A percentile compares a stretch with the other conserved stretches of the same genome.
These are phyloP conservation scores for Suhomyces bribrorum DNA, from an alignment of 1,139 yeast species.

Conservation along the genomic window DNA sequence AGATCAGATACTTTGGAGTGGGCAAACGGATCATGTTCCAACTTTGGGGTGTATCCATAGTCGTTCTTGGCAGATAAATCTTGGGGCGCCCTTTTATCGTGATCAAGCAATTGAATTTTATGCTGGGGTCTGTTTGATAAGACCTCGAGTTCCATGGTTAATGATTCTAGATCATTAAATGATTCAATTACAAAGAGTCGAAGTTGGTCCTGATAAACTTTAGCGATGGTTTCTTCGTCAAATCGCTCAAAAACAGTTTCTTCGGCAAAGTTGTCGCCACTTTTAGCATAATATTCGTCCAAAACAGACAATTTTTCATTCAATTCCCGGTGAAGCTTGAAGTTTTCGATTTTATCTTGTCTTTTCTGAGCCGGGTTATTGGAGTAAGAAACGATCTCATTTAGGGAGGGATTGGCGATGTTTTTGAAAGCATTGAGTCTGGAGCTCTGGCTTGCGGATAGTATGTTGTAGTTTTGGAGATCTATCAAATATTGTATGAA, in stretches of 20 bases:
- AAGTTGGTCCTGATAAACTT: slow-evolving; percentile 56
- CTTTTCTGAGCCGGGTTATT: slow-evolving; percentile 57
- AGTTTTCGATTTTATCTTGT: slow-evolving; percentile 71
- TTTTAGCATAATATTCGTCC: slow-evolving; percentile 27
- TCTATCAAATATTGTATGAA: slow-evolving; percentile 46
- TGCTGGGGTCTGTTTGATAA: slow-evolving; percentile 39
- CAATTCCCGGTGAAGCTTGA: slow-evolving; percentile 59
- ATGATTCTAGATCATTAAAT: slow-evolving; percentile 53
- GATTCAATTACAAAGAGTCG: slow-evolving; percentile 53
- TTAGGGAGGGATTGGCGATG: slow-evolving; percentile 42
- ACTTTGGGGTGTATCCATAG: slow-evolving; percentile 52
- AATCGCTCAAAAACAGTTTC: slow-evolving; percentile 32
- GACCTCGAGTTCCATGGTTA: slow-evolving; percentile 60
- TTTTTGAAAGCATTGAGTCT: slow-evolving; percentile 43
- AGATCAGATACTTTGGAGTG: slow-evolving; percentile 31
- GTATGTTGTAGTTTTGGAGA: slow-evolving; percentile 43
- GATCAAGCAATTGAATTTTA: slow-evolving; percentile 11
- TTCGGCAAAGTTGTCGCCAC: slow-evolving; percentile 26
- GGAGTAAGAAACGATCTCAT: slow-evolving; percentile 26
- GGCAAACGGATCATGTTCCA: slow-evolving; percentile 43
- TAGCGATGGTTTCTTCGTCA: slow-evolving; percentile 65
- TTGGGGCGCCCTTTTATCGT: slow-evolving; percentile 7
- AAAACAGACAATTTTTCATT: slow-evolving; percentile 41
- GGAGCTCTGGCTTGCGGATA: slow-evolving; percentile 39
- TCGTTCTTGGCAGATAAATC: slow-evolving; percentile 26